Evolutionary conservation across 2,329 filamentous ascomycete species (phyloP), one percentile per base, ranked within the genome.

Genomic region (Elsinoe arachidis): DNA sequence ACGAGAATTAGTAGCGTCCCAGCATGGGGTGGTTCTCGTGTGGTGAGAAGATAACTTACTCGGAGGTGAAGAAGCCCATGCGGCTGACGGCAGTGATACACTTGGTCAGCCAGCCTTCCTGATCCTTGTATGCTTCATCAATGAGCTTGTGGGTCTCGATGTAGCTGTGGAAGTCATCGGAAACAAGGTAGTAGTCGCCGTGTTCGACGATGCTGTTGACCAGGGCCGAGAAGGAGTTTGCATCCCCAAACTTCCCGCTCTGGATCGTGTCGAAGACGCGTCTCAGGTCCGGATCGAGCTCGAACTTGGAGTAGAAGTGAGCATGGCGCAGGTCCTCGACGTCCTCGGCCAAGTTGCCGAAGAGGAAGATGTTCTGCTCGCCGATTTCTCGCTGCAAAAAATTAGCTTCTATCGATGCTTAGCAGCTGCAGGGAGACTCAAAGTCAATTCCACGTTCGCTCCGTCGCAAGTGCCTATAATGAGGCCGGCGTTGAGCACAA

Each of bases 391-490:
- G 90, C 2, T 93, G 97, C 69, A 97, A 97, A 77, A 96, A 51
- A 23, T 46, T 44, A 49, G 55, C 26, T 4, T 30, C 26, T 30
- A 7, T n/a, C n/a, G n/a, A n/a, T n/a, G n/a, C n/a, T n/a, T n/a
- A n/a, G n/a, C n/a, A n/a, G n/a, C n/a, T n/a, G n/a, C n/a, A n/a
- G n/a, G n/a, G n/a, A n/a, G n/a, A n/a, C n/a, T n/a, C n/a, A n/a
- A n/a, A n/a, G n/a, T n/a, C n/a, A n/a, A n/a, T 80, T 79, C 67
- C 34, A 93, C 90, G 69, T 99, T 99, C 62, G 93, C 93, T 69
- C 93, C 93, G 68, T 99, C 93, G 70, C 92, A 96, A 17, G 93
- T 99, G 65, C 93, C 93, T 65, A 99, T 99, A 68, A 99, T 95
- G 61, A 99, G 78, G 62, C 93, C 93, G 62, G 93, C 93, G 67